Evolutionary conservation across 495 filamentous ascomycete genomes (phyloP).

Genomic region (Lasiosphaeris hirsuta): DNA sequence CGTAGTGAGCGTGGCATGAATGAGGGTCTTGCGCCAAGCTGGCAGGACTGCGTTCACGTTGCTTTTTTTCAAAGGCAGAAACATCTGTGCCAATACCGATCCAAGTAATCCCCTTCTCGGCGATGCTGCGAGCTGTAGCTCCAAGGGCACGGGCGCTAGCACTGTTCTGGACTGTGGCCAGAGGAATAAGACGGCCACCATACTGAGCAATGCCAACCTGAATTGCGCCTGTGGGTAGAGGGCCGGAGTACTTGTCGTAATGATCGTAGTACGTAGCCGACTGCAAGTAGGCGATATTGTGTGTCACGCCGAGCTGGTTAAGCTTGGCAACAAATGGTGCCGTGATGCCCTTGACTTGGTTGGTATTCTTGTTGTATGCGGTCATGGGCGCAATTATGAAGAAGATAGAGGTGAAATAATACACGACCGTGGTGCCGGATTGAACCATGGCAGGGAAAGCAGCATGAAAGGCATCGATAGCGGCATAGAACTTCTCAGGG

Average conservation of each 20-base stretch:
- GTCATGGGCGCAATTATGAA: slow-evolving; percentile 46
- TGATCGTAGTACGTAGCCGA: slow-evolving; percentile 45
- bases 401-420: slow-evolving; percentile 45
- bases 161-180: slow-evolving; percentile 41
- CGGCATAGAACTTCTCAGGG: slow-evolving; percentile 44
- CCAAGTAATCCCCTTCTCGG: slow-evolving; percentile 39
- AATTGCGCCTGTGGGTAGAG: slow-evolving; percentile 40
- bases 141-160: slow-evolving; percentile 28
- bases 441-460: slow-evolving; percentile 23
- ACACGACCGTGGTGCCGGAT: slow-evolving; percentile 38
- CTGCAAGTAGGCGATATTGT: slow-evolving; percentile 22
- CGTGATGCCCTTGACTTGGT: slow-evolving; percentile 33
- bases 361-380: slow-evolving; percentile 33
- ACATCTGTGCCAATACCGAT: slow-evolving; percentile 35
- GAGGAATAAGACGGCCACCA: slow-evolving; percentile 60
- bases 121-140: slow-evolving; percentile 36
- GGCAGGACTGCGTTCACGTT: slow-evolving; percentile 53
- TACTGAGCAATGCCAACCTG: slow-evolving; percentile 49
- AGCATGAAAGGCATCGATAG: slow-evolving; percentile 28
- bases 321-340: slow-evolving; percentile 33
- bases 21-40: slow-evolving; percentile 30
- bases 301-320: slow-evolving; percentile 29
- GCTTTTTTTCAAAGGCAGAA: slow-evolving; percentile 21
- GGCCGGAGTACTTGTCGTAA: slow-evolving; percentile 43
- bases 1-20: slow-evolving; percentile 25